Evolutionary conservation across 2,329 filamentous ascomycete species (phyloP).

Genomic region (Fusarium sp.): DNA sequence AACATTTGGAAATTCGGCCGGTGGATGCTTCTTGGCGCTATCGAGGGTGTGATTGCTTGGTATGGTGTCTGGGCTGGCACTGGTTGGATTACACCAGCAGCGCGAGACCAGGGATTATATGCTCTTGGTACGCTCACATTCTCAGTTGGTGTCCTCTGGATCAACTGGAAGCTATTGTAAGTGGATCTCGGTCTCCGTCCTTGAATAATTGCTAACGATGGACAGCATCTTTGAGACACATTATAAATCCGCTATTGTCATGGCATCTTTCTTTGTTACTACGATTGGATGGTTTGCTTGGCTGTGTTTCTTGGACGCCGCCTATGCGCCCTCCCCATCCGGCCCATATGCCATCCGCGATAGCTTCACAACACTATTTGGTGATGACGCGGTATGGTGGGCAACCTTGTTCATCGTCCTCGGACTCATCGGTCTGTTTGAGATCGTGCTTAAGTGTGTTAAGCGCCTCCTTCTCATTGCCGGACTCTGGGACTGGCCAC

Average conservation of each 20-base stretch:
- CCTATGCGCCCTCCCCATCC: slow-evolving; percentile 68
- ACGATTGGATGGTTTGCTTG: slow-evolving; percentile 79
- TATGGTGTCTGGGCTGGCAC: slow-evolving; percentile 73
- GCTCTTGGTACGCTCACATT: slow-evolving; percentile 82
- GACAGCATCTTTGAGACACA: slow-evolving; percentile 80
- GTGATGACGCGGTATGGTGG: slow-evolving; percentile 82
- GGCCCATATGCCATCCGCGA: slow-evolving; percentile 76
- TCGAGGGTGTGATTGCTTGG: slow-evolving; percentile 81
- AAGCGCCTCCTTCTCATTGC: slow-evolving; percentile 63
- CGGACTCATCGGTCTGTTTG: slow-evolving; percentile 72
- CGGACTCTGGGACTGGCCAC: slow-evolving; percentile 65
- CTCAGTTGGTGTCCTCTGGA: slow-evolving; percentile 78
- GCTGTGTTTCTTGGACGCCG: slow-evolving; percentile 78
- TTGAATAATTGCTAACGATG: slow-evolving; percentile 40
- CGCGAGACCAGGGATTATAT: slow-evolving; percentile 78
- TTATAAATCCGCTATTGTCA: slow-evolving; percentile 78
- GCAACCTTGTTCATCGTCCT: slow-evolving; percentile 76
- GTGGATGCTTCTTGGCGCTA: slow-evolving; percentile 83
- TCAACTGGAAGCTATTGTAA: slow-evolving; percentile 83
- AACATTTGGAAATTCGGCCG: slow-evolving; percentile 80
- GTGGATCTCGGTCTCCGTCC: slow-evolving; percentile 49
- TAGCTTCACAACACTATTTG: slow-evolving; percentile 77
- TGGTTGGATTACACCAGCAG: slow-evolving; percentile 62
- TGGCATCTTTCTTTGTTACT: slow-evolving; percentile 71
- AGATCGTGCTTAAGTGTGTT: slow-evolving; percentile 71